Evolutionary conservation across 179 eudicot species (phyloP).

Genomic region (Carnegiea gigantea): DNA sequence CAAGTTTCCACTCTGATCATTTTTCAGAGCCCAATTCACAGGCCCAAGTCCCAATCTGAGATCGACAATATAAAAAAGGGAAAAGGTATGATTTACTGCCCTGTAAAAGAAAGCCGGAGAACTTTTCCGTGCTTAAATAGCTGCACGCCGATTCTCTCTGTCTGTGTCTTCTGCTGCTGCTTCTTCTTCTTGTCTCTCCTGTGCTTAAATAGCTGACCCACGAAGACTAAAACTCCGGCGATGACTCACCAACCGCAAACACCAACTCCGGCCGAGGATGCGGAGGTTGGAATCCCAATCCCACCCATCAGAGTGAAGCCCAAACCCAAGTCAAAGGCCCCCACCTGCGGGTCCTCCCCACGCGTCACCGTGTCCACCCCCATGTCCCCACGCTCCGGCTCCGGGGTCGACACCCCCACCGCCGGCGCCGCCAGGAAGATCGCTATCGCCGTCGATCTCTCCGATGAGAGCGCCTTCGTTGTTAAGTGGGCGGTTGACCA

Average conservation of each 20-base stretch:
- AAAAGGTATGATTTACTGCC: too few relatives aligned
- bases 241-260: neutral
- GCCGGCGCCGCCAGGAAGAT: slow-evolving; percentile 48
- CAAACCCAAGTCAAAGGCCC: slow-evolving; percentile 8
- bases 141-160: neutral
- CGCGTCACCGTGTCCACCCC: slow-evolving; percentile 35
- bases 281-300: slow-evolving; percentile 24
- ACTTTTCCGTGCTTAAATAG: neutral
- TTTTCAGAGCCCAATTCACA: too few relatives aligned
- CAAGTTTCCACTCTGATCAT: too few relatives aligned
- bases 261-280: slow-evolving; percentile 8
- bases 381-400: slow-evolving; percentile 24
- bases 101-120: neutral
- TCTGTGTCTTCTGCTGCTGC: neutral
- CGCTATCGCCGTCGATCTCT: slow-evolving; percentile 65
- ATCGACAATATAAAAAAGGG: too few relatives aligned
- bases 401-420: slow-evolving; percentile 37
- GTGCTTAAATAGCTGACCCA: neutral
- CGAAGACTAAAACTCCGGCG: neutral
- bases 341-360: slow-evolving; percentile 27
- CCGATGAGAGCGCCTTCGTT: slow-evolving; percentile 71
- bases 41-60: too few relatives aligned
- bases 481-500: slow-evolving; percentile 78
- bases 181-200: neutral
- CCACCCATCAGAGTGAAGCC: slow-evolving; percentile 33